Percentiles rank a stretch among this genome's conserved stretches.
Conservation (phyloP, 306 rosid genomes). For the Potentilla sterilis region DNA sequence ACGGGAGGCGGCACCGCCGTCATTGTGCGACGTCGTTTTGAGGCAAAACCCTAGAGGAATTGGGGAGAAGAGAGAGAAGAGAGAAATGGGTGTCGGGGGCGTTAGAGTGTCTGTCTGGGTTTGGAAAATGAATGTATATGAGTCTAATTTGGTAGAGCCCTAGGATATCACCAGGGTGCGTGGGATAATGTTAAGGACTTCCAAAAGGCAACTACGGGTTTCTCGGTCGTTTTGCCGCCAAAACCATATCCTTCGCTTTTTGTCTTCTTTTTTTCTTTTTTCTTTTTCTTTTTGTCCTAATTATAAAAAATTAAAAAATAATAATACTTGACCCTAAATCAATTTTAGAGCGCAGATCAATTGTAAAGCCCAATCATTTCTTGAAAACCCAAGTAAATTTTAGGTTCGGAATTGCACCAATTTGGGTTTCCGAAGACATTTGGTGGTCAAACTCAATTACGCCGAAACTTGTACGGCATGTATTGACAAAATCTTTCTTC, state of each 20-base stretch:
- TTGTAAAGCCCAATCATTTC: no score
- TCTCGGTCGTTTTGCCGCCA: slow-evolving; percentile 59
- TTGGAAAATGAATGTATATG: neutral
- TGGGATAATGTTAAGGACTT: neutral
- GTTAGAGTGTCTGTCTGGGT: slow-evolving; percentile 32
- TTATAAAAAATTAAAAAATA: no score
- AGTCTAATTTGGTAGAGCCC: slow-evolving; percentile 20
- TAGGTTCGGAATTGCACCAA: no score
- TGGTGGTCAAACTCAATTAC: no score
- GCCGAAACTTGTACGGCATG: no score
- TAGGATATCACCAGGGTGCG: neutral
- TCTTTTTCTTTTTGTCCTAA: no score
- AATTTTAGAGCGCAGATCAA: no score
- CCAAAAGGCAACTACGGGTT: slow-evolving; percentile 20
- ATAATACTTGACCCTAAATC: no score
- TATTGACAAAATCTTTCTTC: no score
- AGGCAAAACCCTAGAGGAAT: slow-evolving; percentile 23
- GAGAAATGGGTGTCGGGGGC: slow-evolving; percentile 7
- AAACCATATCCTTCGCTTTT: neutral
- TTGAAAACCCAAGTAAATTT: no score
- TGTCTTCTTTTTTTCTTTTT: neutral
- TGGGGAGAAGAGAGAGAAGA: neutral
- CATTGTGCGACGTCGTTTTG: slow-evolving; percentile 29
- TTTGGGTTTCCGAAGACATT: no score
- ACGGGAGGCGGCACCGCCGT: slow-evolving; percentile 34